Conservation (phyloP, 257 asterid species). For the Lantana camara region DNA sequence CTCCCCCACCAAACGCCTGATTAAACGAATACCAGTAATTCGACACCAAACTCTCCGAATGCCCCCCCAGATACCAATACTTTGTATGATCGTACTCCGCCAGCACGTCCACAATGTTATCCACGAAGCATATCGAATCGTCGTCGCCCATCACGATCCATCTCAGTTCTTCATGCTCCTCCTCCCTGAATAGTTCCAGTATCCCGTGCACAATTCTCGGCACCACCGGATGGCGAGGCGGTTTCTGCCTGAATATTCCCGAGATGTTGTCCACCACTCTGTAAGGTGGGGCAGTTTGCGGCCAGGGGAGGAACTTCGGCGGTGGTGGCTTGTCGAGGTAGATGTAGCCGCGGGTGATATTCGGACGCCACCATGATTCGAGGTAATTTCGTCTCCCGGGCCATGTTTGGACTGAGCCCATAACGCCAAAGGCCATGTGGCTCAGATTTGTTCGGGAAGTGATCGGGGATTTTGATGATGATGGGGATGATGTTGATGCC, state of each 20-base stretch:
- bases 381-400: slow-evolving; percentile 47
- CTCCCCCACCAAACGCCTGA: slow-evolving; percentile 72
- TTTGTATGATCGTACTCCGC: slow-evolving; percentile 48
- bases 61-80: slow-evolving; percentile 60
- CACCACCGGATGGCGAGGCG: slow-evolving; percentile 42
- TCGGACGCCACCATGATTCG: slow-evolving; percentile 73
- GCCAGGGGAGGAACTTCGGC: slow-evolving; percentile 57
- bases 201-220: slow-evolving; percentile 62
- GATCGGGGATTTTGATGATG: no score
- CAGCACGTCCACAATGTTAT: slow-evolving; percentile 53
- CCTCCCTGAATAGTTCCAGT: slow-evolving; percentile 47
- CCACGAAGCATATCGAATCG: slow-evolving; percentile 54
- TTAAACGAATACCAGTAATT: slow-evolving; percentile 55
- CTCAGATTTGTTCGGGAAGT: slow-evolving; percentile 42
- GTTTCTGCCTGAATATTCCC: slow-evolving; percentile 16
- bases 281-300: slow-evolving; percentile 55
- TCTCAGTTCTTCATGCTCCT: slow-evolving; percentile 40
- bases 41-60: slow-evolving; percentile 56
- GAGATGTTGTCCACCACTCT: slow-evolving; percentile 43
- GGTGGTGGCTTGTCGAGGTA: slow-evolving; percentile 53
- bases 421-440: slow-evolving; percentile 59
- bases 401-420: slow-evolving; percentile 62
- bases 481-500: slow-evolving; percentile 1
- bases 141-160: slow-evolving; percentile 78
- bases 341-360: slow-evolving; percentile 52